A percentile compares a stretch with the other conserved stretches of the same genome.
Evolutionary conservation across 768 basidiomycete genomes (phyloP).

Genomic region (Tricholoma bakamatsutake): DNA sequence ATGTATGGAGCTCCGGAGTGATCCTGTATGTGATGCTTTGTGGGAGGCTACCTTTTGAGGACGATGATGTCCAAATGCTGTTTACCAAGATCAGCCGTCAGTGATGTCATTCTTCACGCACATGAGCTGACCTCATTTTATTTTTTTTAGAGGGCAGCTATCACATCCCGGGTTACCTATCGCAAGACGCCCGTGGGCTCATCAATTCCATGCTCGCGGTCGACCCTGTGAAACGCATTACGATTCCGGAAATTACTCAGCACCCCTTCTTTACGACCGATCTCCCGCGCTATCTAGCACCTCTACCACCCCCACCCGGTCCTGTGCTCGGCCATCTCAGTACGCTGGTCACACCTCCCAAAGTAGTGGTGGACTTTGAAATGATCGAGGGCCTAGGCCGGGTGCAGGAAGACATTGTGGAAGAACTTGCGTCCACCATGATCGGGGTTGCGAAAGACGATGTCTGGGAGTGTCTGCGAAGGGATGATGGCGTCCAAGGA

Average conservation of each 20-base stretch:
- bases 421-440: conserved; percentile 71
- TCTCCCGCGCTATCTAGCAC: conserved; percentile 80
- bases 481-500: conserved; percentile 80
- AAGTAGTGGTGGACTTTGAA: conserved; percentile 65
- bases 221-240: conserved; percentile 93
- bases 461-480: conserved; percentile 78
- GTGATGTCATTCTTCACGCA: conserved; percentile 15
- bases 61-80: conserved; percentile 87
- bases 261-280: conserved; percentile 89
- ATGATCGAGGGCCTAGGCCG: conserved; percentile 89
- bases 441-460: conserved; percentile 74
- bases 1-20: conserved; percentile 99
- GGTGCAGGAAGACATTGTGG: conserved; percentile 88
- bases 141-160: conserved; percentile 68
- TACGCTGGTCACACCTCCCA: conserved; percentile 63
- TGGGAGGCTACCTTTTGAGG: conserved; percentile 93
- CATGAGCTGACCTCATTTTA: conserved; percentile 5
- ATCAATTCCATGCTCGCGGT: conserved; percentile 89
- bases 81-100: conserved; percentile 92
- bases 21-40: conserved; percentile 98
- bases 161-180: conserved; percentile 78
- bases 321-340: conserved; percentile 73
- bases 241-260: conserved; percentile 83
- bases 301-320: conserved; percentile 72
- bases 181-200: conserved; percentile 69